Evolutionary conservation across 2,329 filamentous ascomycete species (phyloP).

Genomic region (Eutypa lata): DNA sequence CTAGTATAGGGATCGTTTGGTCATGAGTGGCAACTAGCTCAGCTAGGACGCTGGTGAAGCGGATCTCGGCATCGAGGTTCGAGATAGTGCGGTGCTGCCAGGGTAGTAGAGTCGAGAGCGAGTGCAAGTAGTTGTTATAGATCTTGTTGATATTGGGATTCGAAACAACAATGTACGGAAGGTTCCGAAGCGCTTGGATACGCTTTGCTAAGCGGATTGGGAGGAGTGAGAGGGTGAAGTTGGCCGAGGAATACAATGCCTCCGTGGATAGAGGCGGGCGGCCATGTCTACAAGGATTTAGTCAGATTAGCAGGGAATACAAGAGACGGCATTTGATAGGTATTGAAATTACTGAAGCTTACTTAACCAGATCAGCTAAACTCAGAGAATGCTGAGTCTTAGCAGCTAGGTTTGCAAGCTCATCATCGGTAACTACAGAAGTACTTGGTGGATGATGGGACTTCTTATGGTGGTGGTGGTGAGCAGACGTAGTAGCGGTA

Average conservation of each 20-base stretch:
- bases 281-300: conserved; percentile 53
- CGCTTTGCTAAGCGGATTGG: conserved; percentile 90
- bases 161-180: conserved; percentile 97
- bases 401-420: conserved; percentile 75
- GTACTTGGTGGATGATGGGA: conserved; percentile 43
- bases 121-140: conserved; percentile 94
- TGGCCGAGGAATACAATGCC: conserved; percentile 83
- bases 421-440: conserved; percentile 63
- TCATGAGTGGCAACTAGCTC: conserved; percentile 93
- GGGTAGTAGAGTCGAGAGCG: conserved; percentile 82
- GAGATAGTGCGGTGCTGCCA: conserved; percentile 69
- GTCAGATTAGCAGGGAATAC: not conserved
- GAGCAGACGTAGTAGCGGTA: conserved; percentile 6
- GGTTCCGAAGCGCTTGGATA: conserved; percentile 86
- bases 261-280: conserved; percentile 78
- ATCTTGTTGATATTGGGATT: conserved; percentile 93
- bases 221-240: conserved; percentile 90
- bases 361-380: conserved; percentile 86
- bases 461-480: conserved; percentile 26
- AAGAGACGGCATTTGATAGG: no score
- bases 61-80: conserved; percentile 80
- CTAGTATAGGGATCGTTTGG: conserved; percentile 91
- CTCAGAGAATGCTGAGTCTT: conserved; percentile 78
- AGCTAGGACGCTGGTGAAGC: conserved; percentile 88
- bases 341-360: conserved; percentile 24